Percentiles rank a stretch among this genome's conserved stretches.
phyloP scores from a whole-genome alignment of 192 early-diverging fungal species.

The Umbelopsis ramanniana region DNA sequence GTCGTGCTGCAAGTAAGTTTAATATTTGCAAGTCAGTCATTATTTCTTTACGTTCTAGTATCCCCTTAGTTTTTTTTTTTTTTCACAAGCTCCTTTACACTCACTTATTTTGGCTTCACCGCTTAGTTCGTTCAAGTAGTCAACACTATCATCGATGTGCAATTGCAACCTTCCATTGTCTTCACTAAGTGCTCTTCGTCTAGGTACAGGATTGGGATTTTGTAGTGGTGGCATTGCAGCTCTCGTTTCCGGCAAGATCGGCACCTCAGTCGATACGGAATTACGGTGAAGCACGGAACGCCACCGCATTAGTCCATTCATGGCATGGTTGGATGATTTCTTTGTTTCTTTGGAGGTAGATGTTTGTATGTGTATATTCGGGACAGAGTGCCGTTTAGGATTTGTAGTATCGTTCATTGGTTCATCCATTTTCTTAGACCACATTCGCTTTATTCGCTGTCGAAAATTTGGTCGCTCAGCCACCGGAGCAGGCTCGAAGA shows the following conservation, averaged over 20 bases:
- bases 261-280: not conserved
- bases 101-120: not conserved
- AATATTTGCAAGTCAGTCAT: not conserved
- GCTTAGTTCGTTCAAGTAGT: not conserved
- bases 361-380: not conserved
- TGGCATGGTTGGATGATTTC: not conserved
- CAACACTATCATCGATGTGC: not conserved
- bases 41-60: not conserved
- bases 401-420: not conserved
- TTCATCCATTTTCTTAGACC: not conserved
- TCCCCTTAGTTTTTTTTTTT: no score
- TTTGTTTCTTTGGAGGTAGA: not conserved
- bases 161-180: not conserved
- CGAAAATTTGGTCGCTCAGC: not conserved
- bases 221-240: not conserved
- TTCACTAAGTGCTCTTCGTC: not conserved
- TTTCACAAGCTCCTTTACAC: not conserved
- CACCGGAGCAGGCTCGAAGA: not conserved
- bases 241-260: not conserved
- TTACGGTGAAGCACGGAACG: not conserved
- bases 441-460: not conserved
- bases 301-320: conserved; percentile 6
- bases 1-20: conserved; percentile 1
- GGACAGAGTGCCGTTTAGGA: not conserved
- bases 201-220: not conserved